phyloP scores from a whole-genome alignment of 495 filamentous ascomycete species.

The Lasiosphaeris hirsuta region DNA sequence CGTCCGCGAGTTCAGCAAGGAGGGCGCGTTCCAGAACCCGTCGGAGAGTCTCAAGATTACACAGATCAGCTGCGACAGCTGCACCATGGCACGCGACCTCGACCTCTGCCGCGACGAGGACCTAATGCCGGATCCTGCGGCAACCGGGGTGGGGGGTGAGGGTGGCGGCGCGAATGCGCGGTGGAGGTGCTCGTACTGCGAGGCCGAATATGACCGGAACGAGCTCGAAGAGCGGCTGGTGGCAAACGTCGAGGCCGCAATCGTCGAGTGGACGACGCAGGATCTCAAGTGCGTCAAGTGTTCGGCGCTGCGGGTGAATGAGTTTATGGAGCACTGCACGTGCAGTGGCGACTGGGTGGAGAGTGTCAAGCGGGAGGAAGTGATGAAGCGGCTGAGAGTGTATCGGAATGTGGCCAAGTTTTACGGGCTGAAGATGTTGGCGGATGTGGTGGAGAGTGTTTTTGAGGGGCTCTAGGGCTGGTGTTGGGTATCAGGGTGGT shows the following conservation, averaged over 20 bases:
- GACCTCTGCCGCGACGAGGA: slow-evolving; percentile 94
- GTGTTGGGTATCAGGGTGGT: neutral
- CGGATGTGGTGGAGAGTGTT: slow-evolving; percentile 65
- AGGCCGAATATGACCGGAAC: slow-evolving; percentile 68
- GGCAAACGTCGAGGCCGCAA: slow-evolving; percentile 65
- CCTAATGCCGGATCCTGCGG: slow-evolving; percentile 52
- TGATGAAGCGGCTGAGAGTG: slow-evolving; percentile 63
- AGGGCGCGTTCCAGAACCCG: slow-evolving; percentile 84
- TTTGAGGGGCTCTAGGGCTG: slow-evolving; percentile 30
- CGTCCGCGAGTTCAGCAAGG: slow-evolving; percentile 86
- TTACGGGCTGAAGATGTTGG: slow-evolving; percentile 78
- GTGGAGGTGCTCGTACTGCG: slow-evolving; percentile 80
- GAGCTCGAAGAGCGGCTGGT: slow-evolving; percentile 82
- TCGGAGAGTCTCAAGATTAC: slow-evolving; percentile 67
- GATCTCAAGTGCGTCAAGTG: slow-evolving; percentile 82
- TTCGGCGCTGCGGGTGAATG: slow-evolving; percentile 67
- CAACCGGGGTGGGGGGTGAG: slow-evolving; percentile 19
- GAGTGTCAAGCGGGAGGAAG: slow-evolving; percentile 65
- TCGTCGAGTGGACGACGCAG: slow-evolving; percentile 81
- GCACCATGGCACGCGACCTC: slow-evolving; percentile 81
- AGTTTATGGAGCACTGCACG: slow-evolving; percentile 94
- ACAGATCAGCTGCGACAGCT: slow-evolving; percentile 80
- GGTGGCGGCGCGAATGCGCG: slow-evolving; percentile 42
- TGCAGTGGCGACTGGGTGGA: slow-evolving; percentile 82
- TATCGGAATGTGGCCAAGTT: slow-evolving; percentile 69